Evolutionary conservation across 2,329 filamentous ascomycete species (phyloP).

Genomic region (Colletotrichum sp.): DNA sequence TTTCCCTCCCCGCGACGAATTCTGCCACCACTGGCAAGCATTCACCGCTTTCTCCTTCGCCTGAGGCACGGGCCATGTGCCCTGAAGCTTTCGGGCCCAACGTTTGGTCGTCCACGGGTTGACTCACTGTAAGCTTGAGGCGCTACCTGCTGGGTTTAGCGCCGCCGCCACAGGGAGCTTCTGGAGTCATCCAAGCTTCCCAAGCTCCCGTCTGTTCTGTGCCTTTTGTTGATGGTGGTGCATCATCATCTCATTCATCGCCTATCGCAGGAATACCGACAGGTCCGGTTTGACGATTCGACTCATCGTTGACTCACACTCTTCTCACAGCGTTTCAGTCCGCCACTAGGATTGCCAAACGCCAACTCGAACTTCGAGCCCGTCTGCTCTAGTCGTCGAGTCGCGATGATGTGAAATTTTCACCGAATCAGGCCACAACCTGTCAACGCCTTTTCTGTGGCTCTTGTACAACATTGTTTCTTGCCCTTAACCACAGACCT

Average conservation of each 20-base stretch:
- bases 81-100: neutral
- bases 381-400: neutral
- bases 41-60: slow-evolving; percentile 18
- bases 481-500: neutral
- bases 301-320: slow-evolving; percentile 14
- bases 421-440: neutral
- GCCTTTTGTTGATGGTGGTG: neutral
- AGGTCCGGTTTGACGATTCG: neutral
- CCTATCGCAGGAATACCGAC: neutral
- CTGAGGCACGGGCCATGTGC: slow-evolving; percentile 4
- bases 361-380: neutral
- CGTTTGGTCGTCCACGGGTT: neutral
- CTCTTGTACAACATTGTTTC: neutral
- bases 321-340: neutral
- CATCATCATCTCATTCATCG: neutral
- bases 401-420: neutral
- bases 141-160: neutral
- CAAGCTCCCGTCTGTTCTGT: neutral
- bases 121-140: neutral
- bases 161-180: neutral
- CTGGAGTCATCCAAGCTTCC: neutral
- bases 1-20: slow-evolving; percentile 20
- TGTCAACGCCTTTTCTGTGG: neutral
- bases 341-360: neutral
- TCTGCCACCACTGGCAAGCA: slow-evolving; percentile 14